A percentile compares a stretch with the other conserved stretches of the same genome.
Conservation (phyloP, 306 rosid genomes). For the Cicer judaicum region DNA sequence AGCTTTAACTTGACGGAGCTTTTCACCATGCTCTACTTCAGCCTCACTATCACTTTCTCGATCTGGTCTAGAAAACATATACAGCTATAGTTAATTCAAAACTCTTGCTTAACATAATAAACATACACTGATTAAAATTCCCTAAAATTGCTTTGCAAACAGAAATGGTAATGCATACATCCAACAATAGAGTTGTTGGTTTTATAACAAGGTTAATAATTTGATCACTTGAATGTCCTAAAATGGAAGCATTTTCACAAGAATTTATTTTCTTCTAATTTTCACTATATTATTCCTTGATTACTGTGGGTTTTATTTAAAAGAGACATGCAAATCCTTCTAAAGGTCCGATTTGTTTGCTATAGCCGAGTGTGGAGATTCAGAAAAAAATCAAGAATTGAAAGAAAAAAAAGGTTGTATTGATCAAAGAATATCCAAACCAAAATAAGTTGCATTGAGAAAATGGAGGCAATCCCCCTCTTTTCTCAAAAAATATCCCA, state of each 20-base stretch:
- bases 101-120: slow-evolving; percentile 4
- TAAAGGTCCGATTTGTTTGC: not conserved
- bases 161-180: slow-evolving; percentile 28
- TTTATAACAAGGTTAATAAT: slow-evolving; percentile 2
- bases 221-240: not conserved
- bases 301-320: not conserved
- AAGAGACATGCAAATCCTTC: not conserved
- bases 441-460: too few species aligned
- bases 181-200: not conserved
- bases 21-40: slow-evolving; percentile 91
- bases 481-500: too few species aligned
- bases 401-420: not conserved
- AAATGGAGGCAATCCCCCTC: too few species aligned
- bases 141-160: slow-evolving; percentile 8
- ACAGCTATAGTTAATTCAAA: slow-evolving; percentile 40
- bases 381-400: not conserved
- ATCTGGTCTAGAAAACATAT: slow-evolving; percentile 69
- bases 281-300: not conserved
- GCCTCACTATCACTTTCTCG: slow-evolving; percentile 98
- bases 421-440: not conserved
- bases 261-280: slow-evolving; percentile 1
- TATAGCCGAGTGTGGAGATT: not conserved
- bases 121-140: slow-evolving; percentile 23
- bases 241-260: not conserved
- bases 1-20: slow-evolving; percentile 98